phyloP scores from a whole-genome alignment of 2,329 filamentous ascomycete genomes.

The Phaeosphaeriaceae sp. region DNA sequence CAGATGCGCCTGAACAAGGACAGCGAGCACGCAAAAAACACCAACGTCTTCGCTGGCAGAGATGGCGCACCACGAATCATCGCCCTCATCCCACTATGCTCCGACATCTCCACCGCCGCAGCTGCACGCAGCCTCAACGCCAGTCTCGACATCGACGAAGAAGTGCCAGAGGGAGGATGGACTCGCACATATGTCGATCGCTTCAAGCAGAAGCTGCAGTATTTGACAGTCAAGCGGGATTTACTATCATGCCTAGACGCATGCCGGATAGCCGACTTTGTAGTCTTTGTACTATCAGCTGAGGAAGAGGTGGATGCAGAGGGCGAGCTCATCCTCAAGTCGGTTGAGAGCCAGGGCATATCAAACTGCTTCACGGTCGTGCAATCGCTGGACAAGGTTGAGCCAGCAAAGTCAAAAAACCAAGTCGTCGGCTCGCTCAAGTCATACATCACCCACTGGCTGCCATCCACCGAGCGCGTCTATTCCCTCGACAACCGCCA shows the following conservation, averaged over 20 bases:
- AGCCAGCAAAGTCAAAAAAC: conserved; percentile 78
- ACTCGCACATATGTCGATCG: conserved; percentile 78
- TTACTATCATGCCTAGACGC: conserved; percentile 82
- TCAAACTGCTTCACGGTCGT: conserved; percentile 90
- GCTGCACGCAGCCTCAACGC: conserved; percentile 75
- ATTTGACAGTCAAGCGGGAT: conserved; percentile 76
- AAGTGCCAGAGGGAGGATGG: conserved; percentile 64
- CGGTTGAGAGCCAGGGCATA: conserved; percentile 91
- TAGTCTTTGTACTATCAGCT: conserved; percentile 83
- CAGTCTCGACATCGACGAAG: conserved; percentile 79
- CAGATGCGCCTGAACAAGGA: conserved; percentile 86
- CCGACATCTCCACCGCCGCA: conserved; percentile 70
- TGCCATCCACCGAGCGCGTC: conserved; percentile 89
- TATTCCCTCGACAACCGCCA: conserved; percentile 87
- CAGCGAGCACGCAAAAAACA: conserved; percentile 79
- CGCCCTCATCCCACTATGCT: conserved; percentile 83
- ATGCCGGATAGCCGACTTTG: conserved; percentile 87
- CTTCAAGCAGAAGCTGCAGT: conserved; percentile 95
- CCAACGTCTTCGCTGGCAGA: conserved; percentile 81
- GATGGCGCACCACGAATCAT: conserved; percentile 89
- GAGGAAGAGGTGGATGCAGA: conserved; percentile 82
- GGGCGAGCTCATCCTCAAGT: conserved; percentile 83
- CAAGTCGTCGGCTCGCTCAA: conserved; percentile 83
- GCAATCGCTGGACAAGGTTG: conserved; percentile 77
- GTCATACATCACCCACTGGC: conserved; percentile 93